Evolutionary conservation across 345 rosid species (phyloP), one percentile per base, ranked within the genome.

Genomic region (Arabidopsis arenosa): DNA sequence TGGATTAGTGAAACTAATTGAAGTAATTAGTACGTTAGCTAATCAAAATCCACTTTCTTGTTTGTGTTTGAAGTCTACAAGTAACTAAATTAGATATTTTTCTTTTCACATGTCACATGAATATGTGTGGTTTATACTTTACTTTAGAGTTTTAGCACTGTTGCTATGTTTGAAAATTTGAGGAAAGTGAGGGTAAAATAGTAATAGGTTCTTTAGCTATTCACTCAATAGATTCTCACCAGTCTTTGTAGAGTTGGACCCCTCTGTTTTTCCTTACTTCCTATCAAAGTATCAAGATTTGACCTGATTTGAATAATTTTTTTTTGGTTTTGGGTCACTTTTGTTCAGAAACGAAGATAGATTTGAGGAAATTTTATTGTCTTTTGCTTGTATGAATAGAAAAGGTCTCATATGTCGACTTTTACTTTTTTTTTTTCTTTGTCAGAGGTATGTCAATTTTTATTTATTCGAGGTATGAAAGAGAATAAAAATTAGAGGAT

Each of bases 341-440:
- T 75, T 57, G 66, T 48, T 41, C 51, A n/a, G 9, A 28, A 49
- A 56, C 39, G 37, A 65, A 56, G 33, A 23, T 66, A n/a, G 17
- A 58, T 21, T 3, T 26, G 48, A 36, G 15, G 48, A 60, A 63
- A 62, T 30, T 62, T 61, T 15, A 58, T 66, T 13, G 64, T 53
- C 51, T 70, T 47, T 76, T 76, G 80, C 70, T 76, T 69, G 70
- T 43, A 70, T n/a, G 40, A 44, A 49, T 62, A 69, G 75, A 48
- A 63, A 70, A 77, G 66, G 52, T 76, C 75, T 70, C 36, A 23
- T 52, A 12, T 36, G 49, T 56, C 67, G 45, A 48, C 75, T 70
- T 77, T 77, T 55, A 70, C 67, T 77, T 76, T 76, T 13, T 76
- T 76, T 13, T 3, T 67, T 52, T 17, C 39, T 68, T 62, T 77